A percentile compares a stretch with the other conserved stretches of the same genome.
Evolutionary conservation across 345 rosid genomes (phyloP).

Genomic region (Eucalyptus erythrocorys): DNA sequence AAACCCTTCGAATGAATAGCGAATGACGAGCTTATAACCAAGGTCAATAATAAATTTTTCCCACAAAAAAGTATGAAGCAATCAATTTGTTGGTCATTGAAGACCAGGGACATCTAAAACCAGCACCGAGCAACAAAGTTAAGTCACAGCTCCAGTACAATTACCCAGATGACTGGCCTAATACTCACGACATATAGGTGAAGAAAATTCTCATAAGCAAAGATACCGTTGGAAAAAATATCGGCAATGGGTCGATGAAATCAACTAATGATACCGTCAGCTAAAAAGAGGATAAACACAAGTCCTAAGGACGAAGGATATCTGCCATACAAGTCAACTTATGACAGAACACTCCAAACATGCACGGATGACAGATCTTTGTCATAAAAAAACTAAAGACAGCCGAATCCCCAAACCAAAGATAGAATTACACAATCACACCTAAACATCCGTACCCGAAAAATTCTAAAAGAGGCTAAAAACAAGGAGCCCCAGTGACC

Average conservation of each 20-base stretch:
- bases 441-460: not conserved
- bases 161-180: not conserved
- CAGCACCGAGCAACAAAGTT: not conserved
- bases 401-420: not conserved
- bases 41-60: not conserved
- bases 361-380: not conserved
- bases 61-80: not conserved
- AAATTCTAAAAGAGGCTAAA: not conserved
- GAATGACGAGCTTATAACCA: not conserved
- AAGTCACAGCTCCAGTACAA: not conserved
- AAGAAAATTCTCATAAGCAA: not conserved
- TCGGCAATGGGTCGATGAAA: not conserved
- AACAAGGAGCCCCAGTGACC: not conserved
- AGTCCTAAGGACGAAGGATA: not conserved
- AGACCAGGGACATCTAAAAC: not conserved
- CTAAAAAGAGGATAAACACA: not conserved
- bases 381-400: not conserved
- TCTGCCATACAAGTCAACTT: not conserved
- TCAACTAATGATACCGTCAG: not conserved
- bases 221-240: not conserved
- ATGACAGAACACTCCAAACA: not conserved
- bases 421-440: not conserved
- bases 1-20: not conserved
- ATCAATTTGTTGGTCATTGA: not conserved
- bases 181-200: not conserved